Evolutionary conservation across 768 basidiomycete genomes (phyloP).

Genomic region (Kwoniella newhampshirensis): DNA sequence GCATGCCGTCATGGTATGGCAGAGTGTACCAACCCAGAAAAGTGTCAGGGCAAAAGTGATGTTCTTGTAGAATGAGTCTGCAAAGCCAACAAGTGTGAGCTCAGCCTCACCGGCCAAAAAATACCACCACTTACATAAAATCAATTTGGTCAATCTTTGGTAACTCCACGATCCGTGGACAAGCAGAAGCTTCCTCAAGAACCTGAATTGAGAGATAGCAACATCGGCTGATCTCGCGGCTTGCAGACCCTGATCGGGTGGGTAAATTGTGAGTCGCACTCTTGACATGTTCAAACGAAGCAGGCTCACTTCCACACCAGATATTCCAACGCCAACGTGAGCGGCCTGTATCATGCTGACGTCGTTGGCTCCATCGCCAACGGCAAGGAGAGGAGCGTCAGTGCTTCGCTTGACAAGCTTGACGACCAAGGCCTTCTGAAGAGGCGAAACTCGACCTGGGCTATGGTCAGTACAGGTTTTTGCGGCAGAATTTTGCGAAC

Average conservation of each 20-base stretch:
- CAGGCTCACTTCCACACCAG: constrained; percentile 79
- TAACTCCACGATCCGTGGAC: constrained; percentile 99
- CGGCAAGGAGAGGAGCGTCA: constrained; percentile 88
- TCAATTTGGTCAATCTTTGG: constrained; percentile 86
- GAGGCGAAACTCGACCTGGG: constrained; percentile 88
- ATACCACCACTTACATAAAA: constrained; percentile 75
- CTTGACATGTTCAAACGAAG: background rate
- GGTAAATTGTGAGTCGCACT: background rate
- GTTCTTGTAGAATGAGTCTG: constrained; percentile 99
- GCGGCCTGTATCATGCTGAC: constrained; percentile 99
- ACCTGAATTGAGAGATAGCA: constrained; percentile 96
- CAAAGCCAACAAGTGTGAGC: background rate
- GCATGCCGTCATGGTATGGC: constrained; percentile 6
- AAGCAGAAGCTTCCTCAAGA: constrained; percentile 85
- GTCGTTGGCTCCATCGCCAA: constrained; percentile 97
- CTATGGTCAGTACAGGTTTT: constrained; percentile 16
- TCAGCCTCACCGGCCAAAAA: background rate
- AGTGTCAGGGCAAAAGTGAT: constrained; percentile 97
- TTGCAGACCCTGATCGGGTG: constrained; percentile 75
- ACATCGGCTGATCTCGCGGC: constrained; percentile 96
- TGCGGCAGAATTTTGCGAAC: constrained; percentile 36
- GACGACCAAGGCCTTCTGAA: constrained; percentile 96
- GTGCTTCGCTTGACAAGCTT: constrained; percentile 98
- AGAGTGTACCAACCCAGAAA: constrained; percentile 72
- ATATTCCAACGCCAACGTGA: constrained; percentile 95